Evolutionary conservation across 1,284 basidiomycete species (phyloP), one percentile per base, ranked within the genome.

Genomic region (Ustilago shanxiensis): DNA sequence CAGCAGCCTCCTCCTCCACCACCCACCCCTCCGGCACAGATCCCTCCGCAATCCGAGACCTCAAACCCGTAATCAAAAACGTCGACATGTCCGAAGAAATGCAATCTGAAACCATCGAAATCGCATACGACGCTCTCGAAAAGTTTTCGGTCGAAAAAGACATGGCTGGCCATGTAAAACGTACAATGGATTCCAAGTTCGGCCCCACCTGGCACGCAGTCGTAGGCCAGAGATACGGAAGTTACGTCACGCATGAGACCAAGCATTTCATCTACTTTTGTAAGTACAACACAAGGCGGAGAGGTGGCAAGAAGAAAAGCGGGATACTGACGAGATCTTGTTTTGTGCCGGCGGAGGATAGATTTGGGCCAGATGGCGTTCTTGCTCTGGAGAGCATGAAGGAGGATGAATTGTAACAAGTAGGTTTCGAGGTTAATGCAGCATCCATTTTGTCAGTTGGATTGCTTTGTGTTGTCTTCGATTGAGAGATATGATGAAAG

Each of bases 151-250:
- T 97, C 88, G 95, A 98, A 89, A 98, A 97, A 88, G 83, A 99
- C 87, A 95, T 98, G 86, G 96, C 95, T 14, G 95, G 95, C 44
- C 92, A 94, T 87, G 93, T 98, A 90, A 99, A 99, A 90, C 94
- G 95, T 87, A 94, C 96, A 88, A 95, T 97, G 87, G 95, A 99
- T 89, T 89, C 91, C 87, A 89, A 92, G 87, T 92, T 94, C 82
- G 93, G 93, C 28, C 90, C 95, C 57, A 98, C 96, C 77, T 98
- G 96, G 96, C 95, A 98, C 87, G 93, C 94, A 85, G 94, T 99
- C 76, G 95, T 98, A 35, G 95, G 95, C 67, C 97, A 96, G 89
- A 95, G 95, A 47, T 85, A 81, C 49, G 95, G 95, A 53, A 95
- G 93, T 88, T 98, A 95, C 86, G 95, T 98, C 53, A 98, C 95